Evolutionary conservation across 176 grass and related monocot species (phyloP).

Genomic region (Cenchrus purpureus): DNA sequence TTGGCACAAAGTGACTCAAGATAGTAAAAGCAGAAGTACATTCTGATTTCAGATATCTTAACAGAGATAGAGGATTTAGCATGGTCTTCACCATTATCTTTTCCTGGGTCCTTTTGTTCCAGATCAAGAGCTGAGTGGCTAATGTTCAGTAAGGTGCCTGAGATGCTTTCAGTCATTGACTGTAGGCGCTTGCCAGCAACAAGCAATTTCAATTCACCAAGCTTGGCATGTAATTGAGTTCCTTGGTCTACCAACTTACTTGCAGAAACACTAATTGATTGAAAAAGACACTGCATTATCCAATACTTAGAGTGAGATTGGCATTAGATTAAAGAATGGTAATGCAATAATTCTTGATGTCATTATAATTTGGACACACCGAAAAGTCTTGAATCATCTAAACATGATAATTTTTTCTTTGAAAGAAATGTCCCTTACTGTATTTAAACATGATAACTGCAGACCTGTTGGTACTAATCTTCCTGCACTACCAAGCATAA

Average conservation of each 20-base stretch:
- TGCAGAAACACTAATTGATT: constrained; percentile 70
- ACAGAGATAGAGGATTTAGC: constrained; percentile 51
- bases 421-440: neutral
- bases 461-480: constrained; percentile 10
- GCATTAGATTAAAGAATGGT: constrained; percentile 22
- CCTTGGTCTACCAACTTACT: constrained; percentile 70
- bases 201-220: constrained; percentile 69
- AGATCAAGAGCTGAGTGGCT: constrained; percentile 62
- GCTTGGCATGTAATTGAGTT: constrained; percentile 60
- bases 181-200: constrained; percentile 52
- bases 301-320: constrained; percentile 41
- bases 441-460: neutral
- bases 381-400: constrained; percentile 8
- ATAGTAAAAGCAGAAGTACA: constrained; percentile 66
- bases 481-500: constrained; percentile 24
- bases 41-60: constrained; percentile 71
- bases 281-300: constrained; percentile 75
- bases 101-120: constrained; percentile 55
- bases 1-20: constrained; percentile 77
- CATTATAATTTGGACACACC: constrained; percentile 7
- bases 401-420: constrained; percentile 15
- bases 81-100: constrained; percentile 52
- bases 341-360: constrained; percentile 10
- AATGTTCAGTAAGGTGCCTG: constrained; percentile 65
- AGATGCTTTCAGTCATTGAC: constrained; percentile 56